Evolutionary conservation across 169 alveolate species (phyloP).

Genomic region (Gregarina niphandrodes): DNA sequence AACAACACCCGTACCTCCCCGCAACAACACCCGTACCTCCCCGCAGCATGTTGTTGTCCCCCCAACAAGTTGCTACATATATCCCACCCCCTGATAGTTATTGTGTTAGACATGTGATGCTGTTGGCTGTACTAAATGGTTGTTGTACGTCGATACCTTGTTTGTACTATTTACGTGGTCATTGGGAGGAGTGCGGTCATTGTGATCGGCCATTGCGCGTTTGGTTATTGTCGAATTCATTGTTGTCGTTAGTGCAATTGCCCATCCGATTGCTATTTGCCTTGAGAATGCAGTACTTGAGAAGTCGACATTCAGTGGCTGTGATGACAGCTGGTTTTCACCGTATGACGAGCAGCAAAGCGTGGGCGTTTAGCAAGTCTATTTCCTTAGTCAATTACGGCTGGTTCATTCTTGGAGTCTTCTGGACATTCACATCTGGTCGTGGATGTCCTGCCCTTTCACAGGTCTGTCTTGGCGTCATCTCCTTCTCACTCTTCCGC

Average conservation of each 20-base stretch:
- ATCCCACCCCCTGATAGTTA: too few species aligned
- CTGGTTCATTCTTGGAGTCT: constrained; percentile 14
- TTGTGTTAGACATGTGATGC: constrained; percentile 11
- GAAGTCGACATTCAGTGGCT: too few species aligned
- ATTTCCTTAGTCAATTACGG: constrained; percentile 5
- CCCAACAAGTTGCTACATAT: too few species aligned
- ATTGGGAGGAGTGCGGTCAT: constrained; percentile 3
- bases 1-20: too few species aligned
- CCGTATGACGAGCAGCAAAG: constrained; percentile 3
- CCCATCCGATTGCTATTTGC: constrained; percentile 9
- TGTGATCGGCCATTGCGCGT: constrained; percentile 7
- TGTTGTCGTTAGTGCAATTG: constrained; percentile 6
- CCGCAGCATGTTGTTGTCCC: too few species aligned
- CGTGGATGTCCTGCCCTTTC: constrained; percentile 7
- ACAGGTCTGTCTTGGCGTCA: constrained; percentile 5
- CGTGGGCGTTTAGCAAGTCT: constrained; percentile 7
- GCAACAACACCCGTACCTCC: too few species aligned
- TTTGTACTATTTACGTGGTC: background rate
- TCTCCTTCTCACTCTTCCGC: background rate
- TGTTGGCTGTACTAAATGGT: constrained; percentile 6
- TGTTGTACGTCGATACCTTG: constrained; percentile 6
- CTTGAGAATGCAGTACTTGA: constrained; percentile 1
- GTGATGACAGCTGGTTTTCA: too few species aligned
- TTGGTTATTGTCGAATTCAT: constrained; percentile 5
- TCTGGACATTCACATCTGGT: constrained; percentile 11